These are phyloP conservation scores for Suillus spraguei DNA, from an alignment of 768 basidiomycete genomes.

Conservation along the genomic window DNA sequence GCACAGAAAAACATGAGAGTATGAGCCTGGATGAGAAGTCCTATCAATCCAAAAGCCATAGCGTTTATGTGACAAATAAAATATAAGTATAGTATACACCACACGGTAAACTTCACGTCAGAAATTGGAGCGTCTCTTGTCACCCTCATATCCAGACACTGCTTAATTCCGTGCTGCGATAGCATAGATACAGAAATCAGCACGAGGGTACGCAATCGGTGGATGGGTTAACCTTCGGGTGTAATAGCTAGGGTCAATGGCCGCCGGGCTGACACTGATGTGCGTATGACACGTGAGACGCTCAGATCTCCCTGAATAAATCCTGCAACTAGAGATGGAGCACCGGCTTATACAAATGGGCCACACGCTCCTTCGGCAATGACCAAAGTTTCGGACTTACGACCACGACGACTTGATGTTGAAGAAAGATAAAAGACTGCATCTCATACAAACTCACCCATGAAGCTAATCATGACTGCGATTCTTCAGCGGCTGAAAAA, in stretches of 20 bases:
- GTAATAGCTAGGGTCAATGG: neutral
- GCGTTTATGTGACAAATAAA: neutral
- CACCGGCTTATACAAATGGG: neutral
- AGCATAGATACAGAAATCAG: neutral
- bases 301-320: neutral
- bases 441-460: neutral
- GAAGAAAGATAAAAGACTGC: neutral
- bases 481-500: neutral
- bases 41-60: neutral
- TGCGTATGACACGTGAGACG: neutral
- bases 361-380: neutral
- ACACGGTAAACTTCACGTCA: neutral
- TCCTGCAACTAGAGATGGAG: neutral
- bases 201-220: neutral
- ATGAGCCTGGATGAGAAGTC: neutral
- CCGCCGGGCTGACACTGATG: neutral
- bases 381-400: neutral
- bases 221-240: neutral
- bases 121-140: neutral
- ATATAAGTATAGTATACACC: neutral
- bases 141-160: neutral
- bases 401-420: neutral
- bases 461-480: neutral
- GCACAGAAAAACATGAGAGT: neutral
- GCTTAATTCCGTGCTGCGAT: neutral